Evolutionary conservation across 495 filamentous ascomycete genomes (phyloP), one percentile per base, ranked within the genome.

Genomic region (Tuber melanosporum): DNA sequence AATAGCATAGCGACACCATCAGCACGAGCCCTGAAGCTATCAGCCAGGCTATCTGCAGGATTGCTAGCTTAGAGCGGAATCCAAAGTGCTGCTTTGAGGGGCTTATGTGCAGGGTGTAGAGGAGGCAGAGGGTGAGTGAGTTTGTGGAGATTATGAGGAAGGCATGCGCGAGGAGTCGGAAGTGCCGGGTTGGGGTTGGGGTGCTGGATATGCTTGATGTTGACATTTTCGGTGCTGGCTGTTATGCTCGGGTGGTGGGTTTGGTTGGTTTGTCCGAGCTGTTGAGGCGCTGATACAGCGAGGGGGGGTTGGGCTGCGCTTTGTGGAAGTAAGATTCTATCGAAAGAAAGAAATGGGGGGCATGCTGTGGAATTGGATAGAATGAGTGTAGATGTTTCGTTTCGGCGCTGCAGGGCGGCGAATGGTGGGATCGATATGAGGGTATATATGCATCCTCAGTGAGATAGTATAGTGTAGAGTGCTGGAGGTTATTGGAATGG

Each of bases 131-230:
- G 10, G 70, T 72, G n/a, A 76, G 45, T 15, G 43, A 41, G 43
- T 76, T 76, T 22, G 74, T 57, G 45, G 47, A 76, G 8, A 73
- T 72, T 15, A 76, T 47, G 20, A 76, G 70, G 46, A 73, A 17
- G n/a, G 45, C 32, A 36, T 76, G 43, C 26, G 44, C 44, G 57
- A 45, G 49, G 6, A 66, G 57, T 36, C 57, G 57, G 26, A 15
- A 66, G 14, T 36, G 12, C 7, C 71, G 43, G 32, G 71, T 73
- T 73, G 41, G 7, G 42, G 42, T 14, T 12, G 26, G 26, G 22
- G 43, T 47, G 71, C 43, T 47, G 43, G 71, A 44, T 39, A 44
- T 47, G 26, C 57, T 36, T 66, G 57, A 66, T 66, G 57, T 44
- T 46, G 41, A 72, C 71, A 73, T 73, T 17, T 47, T 26, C 0